These are phyloP conservation scores for Sporothrix curviconia DNA, from an alignment of 2,329 filamentous ascomycete genomes.

Conservation along the genomic window DNA sequence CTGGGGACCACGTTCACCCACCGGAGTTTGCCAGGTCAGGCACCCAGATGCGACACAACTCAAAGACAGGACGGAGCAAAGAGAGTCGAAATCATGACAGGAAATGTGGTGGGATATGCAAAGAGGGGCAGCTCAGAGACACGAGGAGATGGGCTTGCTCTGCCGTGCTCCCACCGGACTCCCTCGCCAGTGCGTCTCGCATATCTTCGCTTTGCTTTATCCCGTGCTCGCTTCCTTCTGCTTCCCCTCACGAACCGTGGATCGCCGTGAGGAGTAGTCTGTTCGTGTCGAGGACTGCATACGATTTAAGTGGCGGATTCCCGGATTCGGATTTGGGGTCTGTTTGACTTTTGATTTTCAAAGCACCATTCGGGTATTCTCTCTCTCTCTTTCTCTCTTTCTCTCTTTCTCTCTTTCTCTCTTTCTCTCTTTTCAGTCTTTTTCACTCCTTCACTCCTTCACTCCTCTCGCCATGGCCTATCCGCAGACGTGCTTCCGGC, in stretches of 20 bases:
- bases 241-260: background rate
- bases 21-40: no score
- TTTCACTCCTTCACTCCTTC: no score
- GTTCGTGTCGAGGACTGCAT: no score
- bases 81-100: background rate
- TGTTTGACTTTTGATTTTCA: background rate
- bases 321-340: background rate
- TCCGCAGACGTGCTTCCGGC: background rate
- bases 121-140: background rate
- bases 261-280: background rate
- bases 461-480: background rate
- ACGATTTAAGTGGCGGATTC: background rate
- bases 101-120: background rate
- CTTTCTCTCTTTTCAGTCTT: background rate
- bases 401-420: background rate
- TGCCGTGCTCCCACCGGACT: no score
- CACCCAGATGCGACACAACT: no score
- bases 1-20: background rate
- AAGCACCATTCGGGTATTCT: background rate
- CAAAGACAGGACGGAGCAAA: no score
- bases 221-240: no score
- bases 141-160: no score
- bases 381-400: background rate
- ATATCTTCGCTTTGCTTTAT: no score
- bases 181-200: no score